Conservation (phyloP, 192 early-diverging fungal genomes). For the Globomyces pollinis-pini region DNA sequence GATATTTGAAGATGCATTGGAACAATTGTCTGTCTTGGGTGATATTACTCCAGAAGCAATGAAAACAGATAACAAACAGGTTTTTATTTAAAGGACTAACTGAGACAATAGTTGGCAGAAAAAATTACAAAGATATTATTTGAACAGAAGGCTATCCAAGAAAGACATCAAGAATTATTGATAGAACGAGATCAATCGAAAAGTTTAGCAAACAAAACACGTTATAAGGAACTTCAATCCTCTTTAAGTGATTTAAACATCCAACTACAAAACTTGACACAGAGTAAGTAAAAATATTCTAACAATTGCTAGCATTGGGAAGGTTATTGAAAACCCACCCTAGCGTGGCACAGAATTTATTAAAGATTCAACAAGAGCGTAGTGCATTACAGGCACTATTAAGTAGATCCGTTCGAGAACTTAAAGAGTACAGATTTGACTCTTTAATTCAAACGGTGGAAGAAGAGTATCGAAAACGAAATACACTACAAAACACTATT, state of each 20-base stretch:
- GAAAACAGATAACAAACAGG: conserved; percentile 23
- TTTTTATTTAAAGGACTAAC: neutral
- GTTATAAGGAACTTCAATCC: conserved; percentile 34
- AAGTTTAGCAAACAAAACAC: conserved; percentile 31
- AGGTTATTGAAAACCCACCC: conserved; percentile 28
- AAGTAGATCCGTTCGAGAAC: conserved; percentile 32
- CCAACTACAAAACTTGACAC: conserved; percentile 27
- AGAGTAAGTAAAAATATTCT: conserved; percentile 18
- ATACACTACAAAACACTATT: conserved; percentile 51
- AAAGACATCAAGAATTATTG: conserved; percentile 36
- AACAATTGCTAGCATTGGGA: neutral
- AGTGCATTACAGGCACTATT: conserved; percentile 39
- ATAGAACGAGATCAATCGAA: conserved; percentile 34
- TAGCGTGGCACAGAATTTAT: conserved; percentile 37
- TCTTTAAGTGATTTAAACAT: conserved; percentile 31
- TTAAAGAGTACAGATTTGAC: conserved; percentile 40
- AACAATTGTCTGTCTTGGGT: conserved; percentile 45
- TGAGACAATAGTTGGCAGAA: conserved; percentile 26
- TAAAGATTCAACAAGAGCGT: conserved; percentile 48
- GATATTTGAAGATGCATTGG: conserved; percentile 50
- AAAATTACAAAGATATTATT: conserved; percentile 40
- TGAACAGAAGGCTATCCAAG: conserved; percentile 37
- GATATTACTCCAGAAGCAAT: conserved; percentile 34
- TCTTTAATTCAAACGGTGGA: conserved; percentile 42
- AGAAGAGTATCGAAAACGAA: conserved; percentile 50